These are phyloP conservation scores for Hydrangea macrophylla DNA, from an alignment of 148 eudicot genomes.

Conservation along the genomic window DNA sequence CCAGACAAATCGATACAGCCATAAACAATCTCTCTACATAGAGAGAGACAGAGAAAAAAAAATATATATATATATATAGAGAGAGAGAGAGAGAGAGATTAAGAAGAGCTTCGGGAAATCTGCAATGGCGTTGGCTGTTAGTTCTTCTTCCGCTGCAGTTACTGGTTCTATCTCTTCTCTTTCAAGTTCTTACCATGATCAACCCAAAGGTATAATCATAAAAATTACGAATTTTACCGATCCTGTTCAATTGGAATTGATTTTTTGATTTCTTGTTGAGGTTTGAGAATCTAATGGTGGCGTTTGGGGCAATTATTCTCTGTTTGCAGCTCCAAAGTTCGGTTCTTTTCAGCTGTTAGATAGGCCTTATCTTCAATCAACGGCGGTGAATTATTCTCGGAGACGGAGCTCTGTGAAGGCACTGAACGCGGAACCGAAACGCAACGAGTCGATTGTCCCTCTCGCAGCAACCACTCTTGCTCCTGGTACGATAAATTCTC, in stretches of 20 bases:
- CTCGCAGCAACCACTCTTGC: constrained; percentile 58
- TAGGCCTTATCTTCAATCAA: constrained; percentile 19
- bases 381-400: constrained; percentile 33
- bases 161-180: constrained; percentile 37
- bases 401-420: constrained; percentile 41
- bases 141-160: constrained; percentile 41
- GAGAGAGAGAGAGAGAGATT: constrained; percentile 8
- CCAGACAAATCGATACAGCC: not conserved
- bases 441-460: constrained; percentile 62
- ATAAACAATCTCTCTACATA: not conserved
- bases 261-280: not conserved
- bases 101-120: not conserved
- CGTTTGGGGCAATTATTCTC: not conserved
- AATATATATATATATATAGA: no score
- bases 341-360: constrained; percentile 63
- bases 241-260: not conserved
- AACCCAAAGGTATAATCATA: constrained; percentile 42
- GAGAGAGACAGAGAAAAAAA: no score
- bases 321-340: constrained; percentile 37
- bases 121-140: constrained; percentile 54
- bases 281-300: constrained; percentile 7
- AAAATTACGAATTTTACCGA: not conserved
- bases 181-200: constrained; percentile 27
- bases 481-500: constrained; percentile 38
- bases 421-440: constrained; percentile 53